phyloP scores from a whole-genome alignment of 352 stramenopile genomes.

The Phytopythium sindhum region DNA sequence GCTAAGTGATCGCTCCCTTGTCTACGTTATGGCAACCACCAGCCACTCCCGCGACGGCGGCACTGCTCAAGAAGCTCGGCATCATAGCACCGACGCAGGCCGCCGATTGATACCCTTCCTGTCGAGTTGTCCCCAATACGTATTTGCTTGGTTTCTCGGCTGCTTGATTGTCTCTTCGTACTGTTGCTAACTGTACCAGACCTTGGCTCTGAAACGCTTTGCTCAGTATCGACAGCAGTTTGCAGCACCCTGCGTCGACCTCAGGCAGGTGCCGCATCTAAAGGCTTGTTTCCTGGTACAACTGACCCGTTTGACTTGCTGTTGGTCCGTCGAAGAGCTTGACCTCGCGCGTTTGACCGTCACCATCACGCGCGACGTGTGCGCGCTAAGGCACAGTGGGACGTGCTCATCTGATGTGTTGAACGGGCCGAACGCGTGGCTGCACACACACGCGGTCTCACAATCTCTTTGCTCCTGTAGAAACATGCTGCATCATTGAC shows the following conservation, averaged over 20 bases:
- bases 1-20: not conserved
- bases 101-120: not conserved
- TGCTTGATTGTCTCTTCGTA: not conserved
- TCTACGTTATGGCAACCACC: not conserved
- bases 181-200: no score
- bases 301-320: not conserved
- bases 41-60: slow-evolving; percentile 36
- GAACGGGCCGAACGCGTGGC: not conserved
- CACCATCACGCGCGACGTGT: not conserved
- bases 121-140: not conserved
- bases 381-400: slow-evolving; percentile 4
- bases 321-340: not conserved
- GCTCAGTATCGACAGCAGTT: no score
- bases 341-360: not conserved
- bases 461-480: not conserved
- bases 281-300: no score
- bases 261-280: no score
- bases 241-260: no score
- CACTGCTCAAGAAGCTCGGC: slow-evolving; percentile 40
- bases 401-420: not conserved
- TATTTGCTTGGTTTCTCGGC: not conserved
- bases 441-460: not conserved
- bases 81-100: slow-evolving; percentile 30
- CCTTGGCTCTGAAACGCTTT: no score
- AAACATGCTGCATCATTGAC: not conserved